Evolutionary conservation across 805 yeast genomes (phyloP), one percentile per base, ranked within the genome.

Genomic region (Saccharomycopsis sp.): DNA sequence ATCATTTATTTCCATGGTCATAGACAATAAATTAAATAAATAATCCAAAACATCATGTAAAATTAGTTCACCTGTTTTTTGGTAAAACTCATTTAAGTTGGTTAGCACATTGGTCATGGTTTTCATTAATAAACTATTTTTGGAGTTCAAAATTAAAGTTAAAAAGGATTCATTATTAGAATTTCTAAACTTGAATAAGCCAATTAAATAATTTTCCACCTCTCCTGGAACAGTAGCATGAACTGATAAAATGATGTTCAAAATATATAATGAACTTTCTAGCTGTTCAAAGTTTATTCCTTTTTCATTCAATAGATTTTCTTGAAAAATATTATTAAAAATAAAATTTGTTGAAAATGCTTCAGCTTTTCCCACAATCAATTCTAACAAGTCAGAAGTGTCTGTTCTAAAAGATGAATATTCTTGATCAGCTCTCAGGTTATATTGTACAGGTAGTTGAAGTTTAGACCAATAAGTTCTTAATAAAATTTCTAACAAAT

Each of bases 351-450:
- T 72, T 28, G 84, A 56, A 1, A 67, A 60, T 0, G 56, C 40
- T 29, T 82, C 84, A 28, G 85, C 64, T 4, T 83, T 63, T 1
- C 86, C 72, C 62, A 79, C 84, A 1, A 79, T 58, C 0, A 74
- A 64, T 40, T 86, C 92, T 48, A 84, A 72, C 29, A 88, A 65
- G 50, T 92, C 97, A 1, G 79, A 71, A 8, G 81, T 79, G 46
- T 81, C 89, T 25, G 73, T 61, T 50, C 96, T 69, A 57, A 75
- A 89, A 20, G 74, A 68, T 18, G 60, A 58, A 51, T 87, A 84
- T 48, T 80, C 94, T 17, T 58, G 19, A 51, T 52, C 17, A 58
- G 51, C 67, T 63, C 61, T 13, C 39, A 17, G 3, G 13, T 14
- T 2, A 31, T 36, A 26, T 3, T 31, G 34, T 15, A 46, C n/a